A percentile compares a stretch with the other conserved stretches of the same genome.
Conservation (phyloP, 2,329 filamentous ascomycete species). For the Paraconiothyrium brasiliense region DNA sequence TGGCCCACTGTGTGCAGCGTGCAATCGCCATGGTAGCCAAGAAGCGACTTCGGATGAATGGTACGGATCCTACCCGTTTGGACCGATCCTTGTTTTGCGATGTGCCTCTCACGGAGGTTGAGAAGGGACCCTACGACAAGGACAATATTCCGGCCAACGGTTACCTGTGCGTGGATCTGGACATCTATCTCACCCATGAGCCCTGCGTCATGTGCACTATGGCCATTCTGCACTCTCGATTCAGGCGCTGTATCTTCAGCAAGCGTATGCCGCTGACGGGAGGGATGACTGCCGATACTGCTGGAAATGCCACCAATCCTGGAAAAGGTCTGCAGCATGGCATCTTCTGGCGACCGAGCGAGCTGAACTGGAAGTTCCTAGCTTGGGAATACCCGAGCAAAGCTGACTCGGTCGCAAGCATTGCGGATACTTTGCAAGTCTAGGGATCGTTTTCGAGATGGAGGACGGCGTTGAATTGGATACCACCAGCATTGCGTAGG, state of each 20-base stretch:
- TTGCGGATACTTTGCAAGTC: conserved; percentile 43
- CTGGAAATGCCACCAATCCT: conserved; percentile 22
- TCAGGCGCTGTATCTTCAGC: conserved; percentile 84
- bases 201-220: conserved; percentile 97
- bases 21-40: conserved; percentile 83
- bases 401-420: conserved; percentile 21
- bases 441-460: conserved; percentile 24
- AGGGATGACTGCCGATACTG: conserved; percentile 77
- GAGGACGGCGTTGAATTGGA: conserved; percentile 16
- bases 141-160: conserved; percentile 76
- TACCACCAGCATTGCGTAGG: conserved; percentile 16
- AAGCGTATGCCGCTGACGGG: conserved; percentile 82
- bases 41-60: conserved; percentile 57
- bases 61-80: conserved; percentile 37
- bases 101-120: conserved; percentile 72
- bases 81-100: conserved; percentile 68
- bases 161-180: conserved; percentile 92
- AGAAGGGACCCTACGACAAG: conserved; percentile 67
- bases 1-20: conserved; percentile 80
- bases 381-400: conserved; percentile 74
- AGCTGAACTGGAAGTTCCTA: conserved; percentile 86
- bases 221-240: conserved; percentile 93
- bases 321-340: conserved; percentile 61
- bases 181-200: conserved; percentile 94
- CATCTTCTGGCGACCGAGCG: conserved; percentile 71